Percentiles rank a stretch among this genome's conserved stretches.
Conservation (phyloP, 768 basidiomycete genomes). For the Amanita thiersii region DNA sequence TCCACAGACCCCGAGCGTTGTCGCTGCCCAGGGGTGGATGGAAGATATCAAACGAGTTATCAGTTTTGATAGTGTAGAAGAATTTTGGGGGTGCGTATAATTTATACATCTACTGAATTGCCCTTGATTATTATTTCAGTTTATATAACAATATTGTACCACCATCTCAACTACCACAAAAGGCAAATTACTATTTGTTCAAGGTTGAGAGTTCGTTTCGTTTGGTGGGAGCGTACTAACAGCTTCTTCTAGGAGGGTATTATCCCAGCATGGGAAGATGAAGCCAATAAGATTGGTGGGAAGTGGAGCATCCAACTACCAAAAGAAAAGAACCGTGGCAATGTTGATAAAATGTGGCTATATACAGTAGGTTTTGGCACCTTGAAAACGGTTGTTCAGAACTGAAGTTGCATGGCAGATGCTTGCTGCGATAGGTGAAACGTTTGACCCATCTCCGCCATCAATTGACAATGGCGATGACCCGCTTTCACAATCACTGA, state of each 20-base stretch:
- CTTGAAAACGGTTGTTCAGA: constrained; percentile 4
- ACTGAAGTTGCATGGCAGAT: constrained; percentile 49
- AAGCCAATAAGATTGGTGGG: constrained; percentile 93
- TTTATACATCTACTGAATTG: constrained; percentile 6
- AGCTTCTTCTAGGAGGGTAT: constrained; percentile 66
- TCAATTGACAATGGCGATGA: constrained; percentile 27
- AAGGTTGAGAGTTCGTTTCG: constrained; percentile 47
- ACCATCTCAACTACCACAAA: constrained; percentile 85
- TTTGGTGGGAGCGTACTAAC: background rate
- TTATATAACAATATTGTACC: constrained; percentile 97
- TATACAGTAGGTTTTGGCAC: constrained; percentile 62
- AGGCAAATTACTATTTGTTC: constrained; percentile 99
- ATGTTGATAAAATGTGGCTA: constrained; percentile 96
- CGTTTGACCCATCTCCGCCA: constrained; percentile 84
- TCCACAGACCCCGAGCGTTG: constrained; percentile 62
- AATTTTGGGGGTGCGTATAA: constrained; percentile 89
- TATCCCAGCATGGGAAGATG: constrained; percentile 96
- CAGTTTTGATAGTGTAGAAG: constrained; percentile 93
- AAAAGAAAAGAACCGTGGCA: constrained; percentile 79
- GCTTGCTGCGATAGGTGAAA: constrained; percentile 99
- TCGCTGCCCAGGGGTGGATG: constrained; percentile 91
- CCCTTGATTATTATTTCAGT: constrained; percentile 27
- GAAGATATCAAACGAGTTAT: constrained; percentile 97
- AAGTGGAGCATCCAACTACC: constrained; percentile 99
- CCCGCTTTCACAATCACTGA: constrained; percentile 43